Evolutionary conservation across 2,329 filamentous ascomycete genomes (phyloP).

Genomic region (Gliomastix tumulicola): DNA sequence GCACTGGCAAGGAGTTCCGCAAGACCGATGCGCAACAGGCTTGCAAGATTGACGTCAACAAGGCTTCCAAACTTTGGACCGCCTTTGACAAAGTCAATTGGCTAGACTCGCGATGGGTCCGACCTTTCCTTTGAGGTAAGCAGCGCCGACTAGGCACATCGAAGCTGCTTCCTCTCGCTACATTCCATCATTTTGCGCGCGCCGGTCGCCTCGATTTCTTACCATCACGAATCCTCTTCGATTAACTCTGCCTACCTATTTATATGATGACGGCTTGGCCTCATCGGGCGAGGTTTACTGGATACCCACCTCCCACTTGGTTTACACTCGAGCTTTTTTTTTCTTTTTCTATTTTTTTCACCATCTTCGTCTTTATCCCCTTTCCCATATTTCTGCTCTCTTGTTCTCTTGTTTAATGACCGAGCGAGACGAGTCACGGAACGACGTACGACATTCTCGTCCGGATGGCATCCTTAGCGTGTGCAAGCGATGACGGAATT

Average conservation of each 20-base stretch:
- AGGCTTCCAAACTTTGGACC: conserved; percentile 86
- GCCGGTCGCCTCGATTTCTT: too few species aligned
- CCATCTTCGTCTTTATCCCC: not conserved
- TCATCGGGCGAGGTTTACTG: too few species aligned
- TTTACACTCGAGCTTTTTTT: too few species aligned
- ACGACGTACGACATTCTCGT: too few species aligned
- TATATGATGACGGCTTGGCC: conserved; percentile 1
- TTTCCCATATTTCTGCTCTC: conserved; percentile 1
- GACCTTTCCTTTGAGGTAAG: conserved; percentile 18
- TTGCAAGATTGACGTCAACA: conserved; percentile 98
- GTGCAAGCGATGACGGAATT: not conserved
- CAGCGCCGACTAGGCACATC: too few species aligned
- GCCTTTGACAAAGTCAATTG: conserved; percentile 84
- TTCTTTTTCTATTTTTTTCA: not conserved
- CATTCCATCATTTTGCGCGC: not conserved
- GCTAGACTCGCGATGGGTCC: conserved; percentile 53
- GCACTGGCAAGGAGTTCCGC: conserved; percentile 74
- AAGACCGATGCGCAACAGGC: conserved; percentile 95
- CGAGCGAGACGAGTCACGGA: too few species aligned
- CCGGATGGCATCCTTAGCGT: conserved; percentile 8
- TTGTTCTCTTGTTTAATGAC: conserved; percentile 6
- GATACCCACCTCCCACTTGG: too few species aligned
- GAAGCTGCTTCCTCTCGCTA: not conserved
- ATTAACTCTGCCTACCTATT: not conserved
- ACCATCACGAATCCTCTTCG: conserved; percentile 7